Evolutionary conservation across 1,284 basidiomycete genomes (phyloP).

Genomic region (Ceratobasidium theobromae): DNA sequence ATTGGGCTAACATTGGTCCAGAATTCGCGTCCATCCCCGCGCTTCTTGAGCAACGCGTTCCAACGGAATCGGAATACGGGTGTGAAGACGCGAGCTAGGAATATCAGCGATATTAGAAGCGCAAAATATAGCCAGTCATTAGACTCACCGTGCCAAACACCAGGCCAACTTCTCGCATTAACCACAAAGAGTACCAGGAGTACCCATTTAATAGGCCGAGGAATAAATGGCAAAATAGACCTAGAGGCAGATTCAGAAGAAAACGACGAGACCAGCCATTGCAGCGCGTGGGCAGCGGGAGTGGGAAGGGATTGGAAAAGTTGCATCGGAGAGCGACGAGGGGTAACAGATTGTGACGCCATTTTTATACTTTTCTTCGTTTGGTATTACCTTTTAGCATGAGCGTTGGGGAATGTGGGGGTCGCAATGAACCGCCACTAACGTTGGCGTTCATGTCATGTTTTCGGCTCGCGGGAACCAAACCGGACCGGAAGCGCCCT

Average conservation of each 20-base stretch:
- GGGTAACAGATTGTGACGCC: background rate
- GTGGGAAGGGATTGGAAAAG: background rate
- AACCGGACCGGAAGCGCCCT: conserved; percentile 5
- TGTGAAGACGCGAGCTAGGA: conserved; percentile 9
- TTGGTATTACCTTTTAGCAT: background rate
- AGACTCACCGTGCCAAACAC: conserved; percentile 36
- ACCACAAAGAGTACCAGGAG: conserved; percentile 33
- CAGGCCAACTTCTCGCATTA: conserved; percentile 35
- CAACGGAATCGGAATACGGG: conserved; percentile 1
- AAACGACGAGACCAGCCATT: conserved; percentile 17
- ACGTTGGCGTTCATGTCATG: background rate
- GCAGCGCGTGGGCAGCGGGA: background rate
- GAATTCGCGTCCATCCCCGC: background rate
- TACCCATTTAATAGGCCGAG: conserved; percentile 34
- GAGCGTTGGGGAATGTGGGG: conserved; percentile 27
- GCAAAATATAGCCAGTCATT: background rate
- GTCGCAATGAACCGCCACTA: too few species aligned
- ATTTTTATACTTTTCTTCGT: background rate
- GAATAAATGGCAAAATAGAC: conserved; percentile 36
- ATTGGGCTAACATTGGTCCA: conserved; percentile 1
- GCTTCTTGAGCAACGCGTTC: background rate
- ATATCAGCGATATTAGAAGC: background rate
- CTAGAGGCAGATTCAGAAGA: conserved; percentile 10
- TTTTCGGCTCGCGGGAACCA: background rate
- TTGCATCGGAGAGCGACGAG: conserved; percentile 4